These are phyloP conservation scores for Helicostylum pulchrum DNA, from an alignment of 192 early-diverging fungal genomes.

Conservation along the genomic window DNA sequence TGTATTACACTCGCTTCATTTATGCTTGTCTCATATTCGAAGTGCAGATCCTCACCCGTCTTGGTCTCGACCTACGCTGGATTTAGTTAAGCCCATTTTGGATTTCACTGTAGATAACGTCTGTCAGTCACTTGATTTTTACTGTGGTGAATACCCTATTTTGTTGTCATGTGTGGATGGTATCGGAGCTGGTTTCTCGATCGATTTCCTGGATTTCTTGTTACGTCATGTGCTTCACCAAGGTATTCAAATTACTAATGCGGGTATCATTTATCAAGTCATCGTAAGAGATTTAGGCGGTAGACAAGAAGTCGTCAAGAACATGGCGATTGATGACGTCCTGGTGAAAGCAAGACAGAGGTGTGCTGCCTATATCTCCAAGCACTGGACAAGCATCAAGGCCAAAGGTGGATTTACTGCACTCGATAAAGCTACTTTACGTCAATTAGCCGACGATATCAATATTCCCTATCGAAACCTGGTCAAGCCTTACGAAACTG, in stretches of 20 bases:
- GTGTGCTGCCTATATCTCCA: conserved; percentile 24
- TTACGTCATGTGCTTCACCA: conserved; percentile 24
- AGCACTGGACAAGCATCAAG: conserved; percentile 24
- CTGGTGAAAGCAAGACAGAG: conserved; percentile 17
- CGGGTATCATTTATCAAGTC: conserved; percentile 30
- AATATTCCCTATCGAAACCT: not conserved
- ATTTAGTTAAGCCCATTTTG: conserved; percentile 26
- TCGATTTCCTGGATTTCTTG: conserved; percentile 36
- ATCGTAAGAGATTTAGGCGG: conserved; percentile 34
- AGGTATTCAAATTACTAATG: conserved; percentile 29
- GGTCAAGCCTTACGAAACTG: not conserved
- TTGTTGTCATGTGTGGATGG: conserved; percentile 38
- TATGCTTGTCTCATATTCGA: conserved; percentile 28
- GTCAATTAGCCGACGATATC: conserved; percentile 26
- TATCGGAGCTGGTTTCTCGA: conserved; percentile 33
- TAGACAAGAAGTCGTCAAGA: conserved; percentile 35
- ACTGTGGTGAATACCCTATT: conserved; percentile 35
- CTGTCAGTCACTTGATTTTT: conserved; percentile 27
- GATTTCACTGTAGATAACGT: conserved; percentile 20
- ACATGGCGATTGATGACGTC: conserved; percentile 31
- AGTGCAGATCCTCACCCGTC: conserved; percentile 23
- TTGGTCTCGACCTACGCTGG: conserved; percentile 29
- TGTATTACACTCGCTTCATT: conserved; percentile 29
- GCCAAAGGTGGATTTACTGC: conserved; percentile 9
- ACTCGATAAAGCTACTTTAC: conserved; percentile 24